A percentile compares a stretch with the other conserved stretches of the same genome.
phyloP scores from a whole-genome alignment of 352 stramenopile species.

The Globisporangium solare region DNA sequence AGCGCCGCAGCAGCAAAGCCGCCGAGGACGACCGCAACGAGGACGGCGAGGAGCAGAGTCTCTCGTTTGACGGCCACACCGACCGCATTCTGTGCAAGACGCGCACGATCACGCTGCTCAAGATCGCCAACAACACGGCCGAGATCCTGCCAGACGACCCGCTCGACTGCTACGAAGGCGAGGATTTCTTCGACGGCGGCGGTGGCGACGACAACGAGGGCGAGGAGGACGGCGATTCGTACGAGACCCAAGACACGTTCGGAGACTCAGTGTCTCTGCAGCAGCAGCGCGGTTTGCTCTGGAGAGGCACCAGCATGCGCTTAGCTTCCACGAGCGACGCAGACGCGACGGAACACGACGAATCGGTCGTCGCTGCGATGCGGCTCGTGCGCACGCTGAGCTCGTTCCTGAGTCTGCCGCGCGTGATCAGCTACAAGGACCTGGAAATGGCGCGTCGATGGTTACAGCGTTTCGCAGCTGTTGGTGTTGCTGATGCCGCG shows the following conservation, averaged over 20 bases:
- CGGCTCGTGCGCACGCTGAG: conserved; percentile 57
- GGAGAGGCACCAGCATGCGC: conserved; percentile 28
- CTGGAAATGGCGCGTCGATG: conserved; percentile 40
- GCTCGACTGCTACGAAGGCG: conserved; percentile 34
- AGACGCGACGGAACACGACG: conserved; percentile 11
- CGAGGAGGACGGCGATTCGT: conserved; percentile 3
- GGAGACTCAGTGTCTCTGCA: neutral
- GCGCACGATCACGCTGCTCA: conserved; percentile 59
- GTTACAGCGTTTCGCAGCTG: too few relatives aligned
- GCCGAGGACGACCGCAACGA: conserved; percentile 7
- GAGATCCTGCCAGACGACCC: conserved; percentile 46
- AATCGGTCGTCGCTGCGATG: conserved; percentile 37
- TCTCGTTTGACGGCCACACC: conserved; percentile 68
- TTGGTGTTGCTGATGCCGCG: neutral
- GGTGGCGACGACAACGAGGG: conserved; percentile 23
- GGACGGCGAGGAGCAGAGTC: neutral
- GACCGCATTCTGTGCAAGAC: conserved; percentile 60
- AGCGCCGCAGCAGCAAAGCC: neutral
- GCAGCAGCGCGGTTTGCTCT: conserved; percentile 24
- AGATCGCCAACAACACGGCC: conserved; percentile 74
- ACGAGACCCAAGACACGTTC: conserved; percentile 6
- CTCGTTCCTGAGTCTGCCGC: conserved; percentile 59
- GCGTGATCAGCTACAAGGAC: conserved; percentile 69
- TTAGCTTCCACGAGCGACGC: conserved; percentile 5
- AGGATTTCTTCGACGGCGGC: conserved; percentile 31